Conservation (phyloP, 2,329 filamentous ascomycete species). For the Neocucurbitaria cava region DNA sequence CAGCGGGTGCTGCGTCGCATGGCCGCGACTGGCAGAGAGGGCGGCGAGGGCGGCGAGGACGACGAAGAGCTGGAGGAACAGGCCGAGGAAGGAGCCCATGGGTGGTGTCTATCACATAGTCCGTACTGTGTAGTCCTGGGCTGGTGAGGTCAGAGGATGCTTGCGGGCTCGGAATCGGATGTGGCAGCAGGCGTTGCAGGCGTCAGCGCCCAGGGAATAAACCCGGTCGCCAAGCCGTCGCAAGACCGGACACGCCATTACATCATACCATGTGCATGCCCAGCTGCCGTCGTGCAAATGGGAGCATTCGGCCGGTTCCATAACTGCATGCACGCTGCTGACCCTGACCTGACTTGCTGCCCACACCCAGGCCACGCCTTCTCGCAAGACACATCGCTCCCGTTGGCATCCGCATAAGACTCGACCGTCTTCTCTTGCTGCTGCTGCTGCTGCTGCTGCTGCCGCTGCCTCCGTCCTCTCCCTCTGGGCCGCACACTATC, state of each 20-base stretch:
- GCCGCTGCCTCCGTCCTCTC: constrained; percentile 13
- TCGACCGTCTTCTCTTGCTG: constrained; percentile 16
- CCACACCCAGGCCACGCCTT: background rate
- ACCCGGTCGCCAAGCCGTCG: too few species aligned
- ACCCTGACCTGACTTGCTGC: background rate
- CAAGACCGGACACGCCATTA: constrained; percentile 4
- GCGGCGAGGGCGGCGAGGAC: constrained; percentile 22
- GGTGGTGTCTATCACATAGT: constrained; percentile 39
- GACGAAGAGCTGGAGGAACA: constrained; percentile 27
- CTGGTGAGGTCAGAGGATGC: constrained; percentile 31
- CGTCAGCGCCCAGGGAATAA: constrained; percentile 16
- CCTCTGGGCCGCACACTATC: background rate
- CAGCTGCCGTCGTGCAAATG: background rate
- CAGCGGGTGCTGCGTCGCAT: constrained; percentile 35
- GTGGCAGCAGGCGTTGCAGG: constrained; percentile 5
- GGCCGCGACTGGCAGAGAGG: constrained; percentile 12
- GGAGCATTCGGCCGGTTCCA: constrained; percentile 3
- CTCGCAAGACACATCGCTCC: constrained; percentile 26
- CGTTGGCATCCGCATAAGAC: constrained; percentile 36
- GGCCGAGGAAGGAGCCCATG: constrained; percentile 33
- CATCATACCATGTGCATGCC: constrained; percentile 9
- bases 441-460: constrained; percentile 17
- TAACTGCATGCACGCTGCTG: constrained; percentile 19
- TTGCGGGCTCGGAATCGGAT: constrained; percentile 3
- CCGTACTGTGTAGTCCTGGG: constrained; percentile 6